These are phyloP conservation scores for Xylaria longipes DNA, from an alignment of 495 filamentous ascomycete species.

Conservation along the genomic window DNA sequence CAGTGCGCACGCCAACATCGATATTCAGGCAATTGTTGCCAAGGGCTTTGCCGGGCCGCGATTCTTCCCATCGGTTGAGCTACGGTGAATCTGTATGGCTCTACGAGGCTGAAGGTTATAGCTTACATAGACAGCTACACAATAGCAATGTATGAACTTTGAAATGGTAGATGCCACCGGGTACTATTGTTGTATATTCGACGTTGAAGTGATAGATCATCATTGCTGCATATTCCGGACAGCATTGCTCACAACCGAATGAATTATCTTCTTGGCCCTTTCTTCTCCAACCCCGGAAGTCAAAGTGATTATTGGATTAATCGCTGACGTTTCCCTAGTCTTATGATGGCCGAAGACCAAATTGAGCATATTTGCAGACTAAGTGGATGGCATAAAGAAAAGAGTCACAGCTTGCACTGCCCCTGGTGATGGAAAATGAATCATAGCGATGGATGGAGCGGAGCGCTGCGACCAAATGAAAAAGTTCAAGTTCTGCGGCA, in stretches of 20 bases:
- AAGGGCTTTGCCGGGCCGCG: constrained; percentile 84
- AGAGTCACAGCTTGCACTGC: constrained; percentile 9
- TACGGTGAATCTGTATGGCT: constrained; percentile 43
- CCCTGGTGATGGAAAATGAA: constrained; percentile 31
- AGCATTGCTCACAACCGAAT: no score
- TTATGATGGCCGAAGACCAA: neutral
- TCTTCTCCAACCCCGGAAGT: no score
- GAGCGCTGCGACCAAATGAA: neutral
- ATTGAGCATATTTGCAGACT: neutral
- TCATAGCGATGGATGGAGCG: constrained; percentile 26
- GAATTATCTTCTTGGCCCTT: no score
- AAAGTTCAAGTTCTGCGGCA: constrained; percentile 28
- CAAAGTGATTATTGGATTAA: neutral
- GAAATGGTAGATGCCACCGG: neutral
- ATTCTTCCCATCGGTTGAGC: constrained; percentile 68
- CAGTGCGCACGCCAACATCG: constrained; percentile 68
- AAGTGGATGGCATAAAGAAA: neutral
- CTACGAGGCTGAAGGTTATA: neutral
- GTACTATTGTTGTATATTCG: neutral
- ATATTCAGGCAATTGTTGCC: constrained; percentile 81
- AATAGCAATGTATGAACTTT: neutral
- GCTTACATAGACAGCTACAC: neutral
- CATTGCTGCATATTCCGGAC: neutral
- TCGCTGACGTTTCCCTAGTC: neutral
- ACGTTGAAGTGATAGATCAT: neutral